These are phyloP conservation scores for Aphanomyces cochlioides DNA, from an alignment of 352 stramenopile genomes.

Conservation along the genomic window DNA sequence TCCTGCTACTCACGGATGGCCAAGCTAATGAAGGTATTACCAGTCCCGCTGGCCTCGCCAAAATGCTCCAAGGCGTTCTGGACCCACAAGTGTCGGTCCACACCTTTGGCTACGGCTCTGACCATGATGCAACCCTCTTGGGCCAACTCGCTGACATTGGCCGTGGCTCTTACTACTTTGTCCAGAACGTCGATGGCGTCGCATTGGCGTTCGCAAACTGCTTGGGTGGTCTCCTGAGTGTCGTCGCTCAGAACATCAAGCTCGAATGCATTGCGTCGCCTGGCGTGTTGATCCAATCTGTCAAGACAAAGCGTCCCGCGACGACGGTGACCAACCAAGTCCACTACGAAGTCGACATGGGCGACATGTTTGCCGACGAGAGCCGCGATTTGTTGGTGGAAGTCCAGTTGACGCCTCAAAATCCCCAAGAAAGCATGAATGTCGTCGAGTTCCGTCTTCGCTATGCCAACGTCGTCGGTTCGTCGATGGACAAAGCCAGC, in stretches of 20 bases:
- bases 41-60: background rate
- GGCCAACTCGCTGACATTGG: conserved; percentile 38
- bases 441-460: conserved; percentile 18
- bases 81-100: conserved; percentile 33
- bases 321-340: background rate
- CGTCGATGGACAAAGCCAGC: background rate
- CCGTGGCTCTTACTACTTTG: conserved; percentile 44
- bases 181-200: conserved; percentile 31
- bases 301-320: conserved; percentile 18
- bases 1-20: conserved; percentile 61
- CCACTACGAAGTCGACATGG: conserved; percentile 26
- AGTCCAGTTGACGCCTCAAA: background rate
- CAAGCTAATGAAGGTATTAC: conserved; percentile 48
- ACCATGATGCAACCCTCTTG: conserved; percentile 44
- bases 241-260: conserved; percentile 53
- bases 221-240: conserved; percentile 51
- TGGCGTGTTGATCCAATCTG: conserved; percentile 22
- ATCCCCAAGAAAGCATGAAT: background rate
- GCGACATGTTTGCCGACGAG: conserved; percentile 36
- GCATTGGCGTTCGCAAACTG: conserved; percentile 52
- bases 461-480: conserved; percentile 14
- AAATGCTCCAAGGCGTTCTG: conserved; percentile 19
- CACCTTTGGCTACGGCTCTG: conserved; percentile 57
- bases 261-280: conserved; percentile 38
- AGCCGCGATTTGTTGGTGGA: conserved; percentile 32